Evolutionary conservation across 176 grass and related monocot species (phyloP), one percentile per base, ranked within the genome.

Genomic region (Phoenix dactylifera): DNA sequence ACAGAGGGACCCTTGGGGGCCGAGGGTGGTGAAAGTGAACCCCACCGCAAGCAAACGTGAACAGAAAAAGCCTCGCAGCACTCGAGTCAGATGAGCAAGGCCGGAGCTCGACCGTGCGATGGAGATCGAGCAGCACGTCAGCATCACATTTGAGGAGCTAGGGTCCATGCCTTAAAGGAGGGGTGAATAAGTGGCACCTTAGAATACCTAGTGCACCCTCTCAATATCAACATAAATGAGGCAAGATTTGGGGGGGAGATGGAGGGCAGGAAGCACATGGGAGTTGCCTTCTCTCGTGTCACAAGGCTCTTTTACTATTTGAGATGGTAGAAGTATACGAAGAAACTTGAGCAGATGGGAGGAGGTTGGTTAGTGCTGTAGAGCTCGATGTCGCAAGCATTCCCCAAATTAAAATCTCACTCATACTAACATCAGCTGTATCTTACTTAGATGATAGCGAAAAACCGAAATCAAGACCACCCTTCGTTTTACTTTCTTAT

Each of bases 211-310:
- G 35, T 0, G 7, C 35, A 2, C 35, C 35, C 1, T 44, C 35
- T 9, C 52, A 28, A 25, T 50, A 70, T 22, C 66, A 63, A 56
- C 65, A 77, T 77, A 70, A 64, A 70, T 70, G 58, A 26, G 50
- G 66, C 60, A 70, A 70, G 54, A 62, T 69, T 70, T 77, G 50
- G 49, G 52, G 49, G 52, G 9, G 64, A 48, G 49, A 58, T 69
- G 65, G 57, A 52, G 74, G 51, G 51, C 39, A 70, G 57, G 49
- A 55, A 70, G 64, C 66, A 70, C 74, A 77, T 77, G 65, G 55
- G 74, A 55, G 65, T 62, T 70, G 58, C 65, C 74, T 69, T 70
- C 49, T 63, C 58, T 69, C 39, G 24, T 57, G 28, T 53, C 50
- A 77, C 19, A 64, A 77, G 55, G n/a, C 26, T 4, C 17, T 55